Conservation (phyloP, 257 asterid species). For the Solanum clarkiae region DNA sequence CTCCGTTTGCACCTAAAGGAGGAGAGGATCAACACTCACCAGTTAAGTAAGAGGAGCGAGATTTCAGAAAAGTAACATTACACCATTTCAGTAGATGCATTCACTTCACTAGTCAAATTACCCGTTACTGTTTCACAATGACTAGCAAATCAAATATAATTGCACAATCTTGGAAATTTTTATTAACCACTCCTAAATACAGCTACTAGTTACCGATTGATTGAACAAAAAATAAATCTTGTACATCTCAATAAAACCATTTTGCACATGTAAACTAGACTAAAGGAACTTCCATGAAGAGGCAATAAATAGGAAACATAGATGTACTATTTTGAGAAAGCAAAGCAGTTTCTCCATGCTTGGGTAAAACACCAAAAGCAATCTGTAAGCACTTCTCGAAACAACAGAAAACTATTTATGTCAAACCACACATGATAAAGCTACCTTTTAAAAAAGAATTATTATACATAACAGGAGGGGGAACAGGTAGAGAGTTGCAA, state of each 20-base stretch:
- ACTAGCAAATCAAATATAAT: not conserved
- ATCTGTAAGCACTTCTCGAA: not conserved
- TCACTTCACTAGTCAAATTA: not conserved
- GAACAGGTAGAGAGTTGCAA: not conserved
- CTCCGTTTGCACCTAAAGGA: not conserved
- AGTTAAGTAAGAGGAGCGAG: not conserved
- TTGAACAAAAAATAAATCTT: too few species aligned
- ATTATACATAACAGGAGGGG: not conserved
- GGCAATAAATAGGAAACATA: not conserved
- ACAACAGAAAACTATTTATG: not conserved
- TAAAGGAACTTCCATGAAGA: not conserved
- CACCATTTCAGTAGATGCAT: not conserved
- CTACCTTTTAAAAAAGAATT: not conserved
- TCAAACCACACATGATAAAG: not conserved
- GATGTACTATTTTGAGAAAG: not conserved
- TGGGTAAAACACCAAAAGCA: not conserved
- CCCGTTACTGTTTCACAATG: not conserved
- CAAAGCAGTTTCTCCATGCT: not conserved
- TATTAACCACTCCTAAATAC: not conserved
- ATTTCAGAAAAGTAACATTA: not conserved
- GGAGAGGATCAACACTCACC: not conserved
- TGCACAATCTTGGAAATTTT: not conserved
- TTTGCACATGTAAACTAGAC: not conserved
- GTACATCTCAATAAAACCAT: not conserved
- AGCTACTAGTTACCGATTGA: not conserved